These are phyloP conservation scores for Athelia sp. DNA, from an alignment of 1,284 basidiomycete species.

Conservation along the genomic window DNA sequence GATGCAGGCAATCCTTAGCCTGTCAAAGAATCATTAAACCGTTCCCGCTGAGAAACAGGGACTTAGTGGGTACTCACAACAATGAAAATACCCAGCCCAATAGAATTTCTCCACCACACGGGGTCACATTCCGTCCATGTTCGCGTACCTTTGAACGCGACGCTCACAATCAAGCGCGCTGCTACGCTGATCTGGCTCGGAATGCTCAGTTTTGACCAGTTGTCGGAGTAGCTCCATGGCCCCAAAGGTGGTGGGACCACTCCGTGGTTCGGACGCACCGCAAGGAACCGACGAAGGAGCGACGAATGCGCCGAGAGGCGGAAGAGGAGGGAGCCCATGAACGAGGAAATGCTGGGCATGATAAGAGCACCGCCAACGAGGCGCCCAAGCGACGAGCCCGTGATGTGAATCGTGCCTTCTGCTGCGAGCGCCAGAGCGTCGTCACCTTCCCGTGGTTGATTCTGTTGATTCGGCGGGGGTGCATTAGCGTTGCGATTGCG, in stretches of 20 bases:
- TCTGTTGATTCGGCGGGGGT: constrained; percentile 3
- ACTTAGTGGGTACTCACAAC: constrained; percentile 49
- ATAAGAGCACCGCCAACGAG: constrained; percentile 61
- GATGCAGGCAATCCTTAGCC: constrained; percentile 61
- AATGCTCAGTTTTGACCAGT: constrained; percentile 13
- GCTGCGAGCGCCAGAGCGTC: constrained; percentile 34
- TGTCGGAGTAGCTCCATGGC: constrained; percentile 1
- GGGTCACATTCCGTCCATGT: constrained; percentile 65
- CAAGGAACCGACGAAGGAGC: constrained; percentile 51
- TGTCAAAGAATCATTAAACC: too few species aligned
- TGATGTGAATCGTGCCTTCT: constrained; percentile 51
- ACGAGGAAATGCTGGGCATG: constrained; percentile 56
- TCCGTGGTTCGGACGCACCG: constrained; percentile 35
- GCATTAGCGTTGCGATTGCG: not conserved
- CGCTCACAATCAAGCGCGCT: constrained; percentile 35
- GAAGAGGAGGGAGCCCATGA: constrained; percentile 58
- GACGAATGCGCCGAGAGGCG: constrained; percentile 43
- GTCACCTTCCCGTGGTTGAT: constrained; percentile 16
- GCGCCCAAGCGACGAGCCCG: constrained; percentile 55
- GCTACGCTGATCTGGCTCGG: constrained; percentile 22
- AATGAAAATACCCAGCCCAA: constrained; percentile 66
- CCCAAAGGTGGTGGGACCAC: constrained; percentile 3
- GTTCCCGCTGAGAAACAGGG: too few species aligned
- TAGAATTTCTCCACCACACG: constrained; percentile 48
- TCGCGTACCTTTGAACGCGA: constrained; percentile 50